Evolutionary conservation across 1,139 yeast genomes (phyloP), one percentile per base, ranked within the genome.

Genomic region (Fermentozyma sake): DNA sequence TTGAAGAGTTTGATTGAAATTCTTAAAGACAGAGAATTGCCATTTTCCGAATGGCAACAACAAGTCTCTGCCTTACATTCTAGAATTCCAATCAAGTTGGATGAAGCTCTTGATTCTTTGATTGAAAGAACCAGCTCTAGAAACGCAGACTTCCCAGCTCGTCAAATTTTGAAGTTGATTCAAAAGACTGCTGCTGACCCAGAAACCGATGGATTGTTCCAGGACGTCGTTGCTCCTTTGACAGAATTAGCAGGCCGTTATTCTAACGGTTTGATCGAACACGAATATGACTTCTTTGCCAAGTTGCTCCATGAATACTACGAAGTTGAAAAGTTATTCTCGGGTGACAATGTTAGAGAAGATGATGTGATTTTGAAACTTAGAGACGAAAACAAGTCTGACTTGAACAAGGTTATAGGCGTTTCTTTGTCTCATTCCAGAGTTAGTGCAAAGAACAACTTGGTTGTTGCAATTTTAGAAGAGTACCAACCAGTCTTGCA

Each of bases 11-110:
- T 89, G 46, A 71, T 80, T 38, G 79, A 73, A 31, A 79, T 83
- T 18, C 69, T 93, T 59, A 76, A 82, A 51, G 75, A 85, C 49
- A 81, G 77, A 28, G 81, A 82, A 32, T 70, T 91, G 49, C 99
- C 99, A 26, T 91, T 75, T 55, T 84, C 95, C 18, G 95, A 87
- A 62, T 91, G 98, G 98, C 66, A 62, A 33, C 72, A 76, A 46
- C 84, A 80, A 41, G 77, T 83, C 20, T 85, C 96, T 37, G 96
- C 97, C 20, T 68, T 91, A 46, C 96, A 89, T 55, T 79, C 95
- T 13, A 79, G 98, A 64, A 65, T 91, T 48, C 95, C 96, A 25
- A 50, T 69, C 3, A 76, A 80, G 46, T 71, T 91, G 41, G 94
- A 87, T 50, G 72, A 76, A 31, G 68, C 76, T 24, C 68, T 91